phyloP scores from a whole-genome alignment of 441 rosid genomes.

The Mallotus repandus region DNA sequence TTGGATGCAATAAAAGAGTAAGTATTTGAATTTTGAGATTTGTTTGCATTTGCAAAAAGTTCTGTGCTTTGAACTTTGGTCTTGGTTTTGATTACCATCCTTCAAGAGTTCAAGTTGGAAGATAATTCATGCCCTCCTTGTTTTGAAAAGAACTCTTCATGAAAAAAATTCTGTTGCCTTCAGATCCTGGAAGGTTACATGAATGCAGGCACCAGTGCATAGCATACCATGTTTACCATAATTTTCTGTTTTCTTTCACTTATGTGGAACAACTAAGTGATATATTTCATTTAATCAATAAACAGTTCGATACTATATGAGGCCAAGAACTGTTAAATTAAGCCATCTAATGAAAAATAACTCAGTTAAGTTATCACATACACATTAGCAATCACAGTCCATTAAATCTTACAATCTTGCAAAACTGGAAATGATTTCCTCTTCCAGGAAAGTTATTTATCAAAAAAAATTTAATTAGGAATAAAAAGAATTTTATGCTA shows the following conservation, averaged over 20 bases:
- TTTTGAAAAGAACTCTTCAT: neutral
- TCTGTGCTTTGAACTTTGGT: neutral
- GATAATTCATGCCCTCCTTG: neutral
- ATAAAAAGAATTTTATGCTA: too few species aligned
- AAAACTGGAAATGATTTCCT: neutral
- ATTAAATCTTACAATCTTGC: neutral
- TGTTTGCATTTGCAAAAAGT: neutral
- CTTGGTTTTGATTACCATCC: constrained; percentile 4
- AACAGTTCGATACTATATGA: neutral
- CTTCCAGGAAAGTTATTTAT: neutral
- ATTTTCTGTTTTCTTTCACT: neutral
- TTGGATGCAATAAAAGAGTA: constrained; percentile 81
- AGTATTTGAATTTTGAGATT: constrained; percentile 21
- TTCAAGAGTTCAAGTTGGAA: constrained; percentile 1
- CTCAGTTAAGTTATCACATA: neutral
- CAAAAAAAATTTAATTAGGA: neutral
- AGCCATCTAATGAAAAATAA: too few species aligned
- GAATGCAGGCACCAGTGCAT: neutral
- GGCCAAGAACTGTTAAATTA: neutral
- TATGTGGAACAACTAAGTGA: neutral
- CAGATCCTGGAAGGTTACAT: too few species aligned
- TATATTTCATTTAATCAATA: too few species aligned
- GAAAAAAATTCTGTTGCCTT: neutral
- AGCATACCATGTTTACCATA: neutral
- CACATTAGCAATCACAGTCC: neutral